phyloP scores from a whole-genome alignment of 805 yeast genomes.

The Lipomyces lipofer region DNA sequence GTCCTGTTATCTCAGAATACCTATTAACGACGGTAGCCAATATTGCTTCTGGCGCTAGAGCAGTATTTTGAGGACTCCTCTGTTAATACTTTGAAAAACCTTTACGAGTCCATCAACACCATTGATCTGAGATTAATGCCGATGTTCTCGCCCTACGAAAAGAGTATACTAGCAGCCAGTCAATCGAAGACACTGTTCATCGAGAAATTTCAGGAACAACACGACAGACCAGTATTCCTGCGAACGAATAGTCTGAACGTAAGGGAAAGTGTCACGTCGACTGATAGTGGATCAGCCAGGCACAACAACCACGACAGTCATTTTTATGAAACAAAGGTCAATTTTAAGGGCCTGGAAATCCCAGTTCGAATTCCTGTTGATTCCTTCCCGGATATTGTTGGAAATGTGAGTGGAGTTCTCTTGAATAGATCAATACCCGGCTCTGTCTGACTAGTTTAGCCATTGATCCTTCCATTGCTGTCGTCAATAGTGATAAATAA shows the following conservation, averaged over 20 bases:
- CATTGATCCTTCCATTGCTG: neutral
- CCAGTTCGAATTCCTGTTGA: slow-evolving; percentile 40
- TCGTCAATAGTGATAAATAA: neutral
- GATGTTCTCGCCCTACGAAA: slow-evolving; percentile 33
- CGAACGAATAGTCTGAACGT: neutral
- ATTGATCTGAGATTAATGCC: slow-evolving; percentile 38
- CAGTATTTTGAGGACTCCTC: slow-evolving; percentile 43
- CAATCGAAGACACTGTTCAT: slow-evolving; percentile 34
- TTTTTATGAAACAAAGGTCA: slow-evolving; percentile 37
- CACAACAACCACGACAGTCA: slow-evolving; percentile 34
- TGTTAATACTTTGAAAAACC: slow-evolving; percentile 30
- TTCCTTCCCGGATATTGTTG: slow-evolving; percentile 36
- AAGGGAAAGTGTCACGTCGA: neutral
- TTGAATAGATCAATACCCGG: too few species aligned
- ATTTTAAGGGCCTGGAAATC: slow-evolving; percentile 36
- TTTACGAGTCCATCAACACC: slow-evolving; percentile 37
- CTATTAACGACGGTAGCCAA: too few species aligned
- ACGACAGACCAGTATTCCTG: neutral
- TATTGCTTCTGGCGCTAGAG: slow-evolving; percentile 55
- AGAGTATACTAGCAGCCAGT: slow-evolving; percentile 34
- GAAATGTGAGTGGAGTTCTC: slow-evolving; percentile 34
- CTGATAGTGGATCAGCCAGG: neutral
- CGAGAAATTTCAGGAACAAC: slow-evolving; percentile 32
- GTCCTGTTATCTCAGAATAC: too few species aligned
- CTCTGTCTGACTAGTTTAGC: too few species aligned